phyloP scores from a whole-genome alignment of 176 grass and related monocot species.

The Echinochloa phyllopogon region DNA sequence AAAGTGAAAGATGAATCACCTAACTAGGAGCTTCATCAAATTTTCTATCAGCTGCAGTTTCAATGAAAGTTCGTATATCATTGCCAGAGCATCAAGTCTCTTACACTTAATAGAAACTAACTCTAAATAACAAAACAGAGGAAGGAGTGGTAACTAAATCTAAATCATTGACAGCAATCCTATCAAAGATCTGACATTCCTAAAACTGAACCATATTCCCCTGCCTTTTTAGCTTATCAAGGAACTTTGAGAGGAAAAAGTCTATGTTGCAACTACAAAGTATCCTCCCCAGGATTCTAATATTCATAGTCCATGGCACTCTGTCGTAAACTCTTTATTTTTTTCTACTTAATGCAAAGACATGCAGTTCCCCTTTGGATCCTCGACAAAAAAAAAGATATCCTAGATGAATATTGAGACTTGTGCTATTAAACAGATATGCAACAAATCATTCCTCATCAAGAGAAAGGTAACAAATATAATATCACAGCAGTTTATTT shows the following conservation, averaged over 20 bases:
- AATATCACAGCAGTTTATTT: background rate
- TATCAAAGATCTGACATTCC: background rate
- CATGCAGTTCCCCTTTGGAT: background rate
- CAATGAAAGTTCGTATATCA: background rate
- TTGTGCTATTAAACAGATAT: background rate
- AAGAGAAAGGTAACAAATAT: background rate
- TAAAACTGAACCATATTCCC: background rate
- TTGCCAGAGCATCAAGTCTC: conserved; percentile 21
- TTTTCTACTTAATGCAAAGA: background rate
- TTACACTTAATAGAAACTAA: conserved; percentile 6
- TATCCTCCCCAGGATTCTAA: background rate
- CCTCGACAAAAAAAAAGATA: background rate
- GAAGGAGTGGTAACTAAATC: conserved; percentile 36
- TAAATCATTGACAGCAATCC: background rate
- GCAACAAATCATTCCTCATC: background rate
- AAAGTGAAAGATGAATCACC: background rate
- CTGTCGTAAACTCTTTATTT: background rate
- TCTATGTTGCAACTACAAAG: background rate
- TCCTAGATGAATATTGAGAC: background rate
- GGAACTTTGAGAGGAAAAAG: background rate
- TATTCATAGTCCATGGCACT: conserved; percentile 2
- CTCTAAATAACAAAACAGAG: background rate
- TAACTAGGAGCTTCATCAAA: background rate
- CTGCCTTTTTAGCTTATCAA: background rate
- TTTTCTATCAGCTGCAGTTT: conserved; percentile 23